A percentile compares a stretch with the other conserved stretches of the same genome.
phyloP scores from a whole-genome alignment of 768 basidiomycete genomes.

The Boletus pseudopeckii region DNA sequence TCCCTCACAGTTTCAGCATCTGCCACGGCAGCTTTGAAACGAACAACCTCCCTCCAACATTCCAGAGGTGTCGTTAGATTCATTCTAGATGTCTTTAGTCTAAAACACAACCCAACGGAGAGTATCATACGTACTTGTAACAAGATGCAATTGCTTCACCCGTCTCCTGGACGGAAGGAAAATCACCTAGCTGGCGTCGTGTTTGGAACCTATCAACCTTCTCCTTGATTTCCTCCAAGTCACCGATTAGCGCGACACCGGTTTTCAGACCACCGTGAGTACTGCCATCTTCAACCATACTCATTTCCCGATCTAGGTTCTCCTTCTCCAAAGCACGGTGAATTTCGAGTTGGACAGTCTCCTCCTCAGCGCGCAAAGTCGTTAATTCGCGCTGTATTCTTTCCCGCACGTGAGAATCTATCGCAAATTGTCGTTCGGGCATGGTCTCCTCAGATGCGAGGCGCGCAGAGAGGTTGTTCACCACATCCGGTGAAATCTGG shows the following conservation, averaged over 20 bases:
- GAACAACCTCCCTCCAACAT: constrained; percentile 69
- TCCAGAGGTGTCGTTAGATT: constrained; percentile 57
- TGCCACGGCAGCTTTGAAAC: constrained; percentile 67
- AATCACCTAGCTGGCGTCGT: constrained; percentile 50
- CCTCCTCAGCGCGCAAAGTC: constrained; percentile 66
- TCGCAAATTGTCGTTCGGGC: constrained; percentile 64
- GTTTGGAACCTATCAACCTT: constrained; percentile 71
- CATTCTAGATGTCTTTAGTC: constrained; percentile 21
- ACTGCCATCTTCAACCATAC: constrained; percentile 43
- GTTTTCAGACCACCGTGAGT: constrained; percentile 48
- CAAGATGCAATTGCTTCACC: constrained; percentile 67
- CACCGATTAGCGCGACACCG: constrained; percentile 62
- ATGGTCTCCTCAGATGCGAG: constrained; percentile 55
- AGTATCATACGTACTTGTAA: constrained; percentile 51
- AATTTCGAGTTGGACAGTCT: constrained; percentile 66
- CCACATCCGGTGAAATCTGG: constrained; percentile 81
- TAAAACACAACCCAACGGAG: neutral
- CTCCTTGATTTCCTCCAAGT: constrained; percentile 68
- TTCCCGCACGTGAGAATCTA: constrained; percentile 71
- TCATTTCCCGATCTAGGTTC: constrained; percentile 75
- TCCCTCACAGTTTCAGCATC: constrained; percentile 61
- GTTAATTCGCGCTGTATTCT: constrained; percentile 68
- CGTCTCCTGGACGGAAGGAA: constrained; percentile 52
- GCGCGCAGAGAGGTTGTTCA: constrained; percentile 72
- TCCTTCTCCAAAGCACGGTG: constrained; percentile 80